Conservation (phyloP, 1,139 yeast species). For the Saccharomyces hybrid region DNA sequence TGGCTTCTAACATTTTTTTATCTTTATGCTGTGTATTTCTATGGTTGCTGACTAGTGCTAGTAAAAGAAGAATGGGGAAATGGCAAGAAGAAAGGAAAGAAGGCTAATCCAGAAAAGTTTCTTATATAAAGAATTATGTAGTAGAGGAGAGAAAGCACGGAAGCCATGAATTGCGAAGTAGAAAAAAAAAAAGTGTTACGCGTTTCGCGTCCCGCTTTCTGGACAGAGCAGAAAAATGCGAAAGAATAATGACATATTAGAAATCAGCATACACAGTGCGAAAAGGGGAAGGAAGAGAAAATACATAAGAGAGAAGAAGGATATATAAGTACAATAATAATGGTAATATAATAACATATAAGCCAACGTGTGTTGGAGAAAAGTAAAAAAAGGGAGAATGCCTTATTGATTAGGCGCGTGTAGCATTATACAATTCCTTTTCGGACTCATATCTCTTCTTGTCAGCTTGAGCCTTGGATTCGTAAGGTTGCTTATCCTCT, state of each 20-base stretch:
- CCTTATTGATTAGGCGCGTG: slow-evolving; percentile 22
- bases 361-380: not conserved
- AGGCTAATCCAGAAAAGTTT: slow-evolving; percentile 1
- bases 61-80: not conserved
- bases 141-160: not conserved
- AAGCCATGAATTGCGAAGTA: not conserved
- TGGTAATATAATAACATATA: not conserved
- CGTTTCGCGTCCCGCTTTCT: not conserved
- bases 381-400: not conserved
- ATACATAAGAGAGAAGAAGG: slow-evolving; percentile 1
- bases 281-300: not conserved
- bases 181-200: not conserved
- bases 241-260: not conserved
- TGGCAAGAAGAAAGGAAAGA: not conserved
- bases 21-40: not conserved
- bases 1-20: slow-evolving; percentile 83
- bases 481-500: slow-evolving; percentile 83
- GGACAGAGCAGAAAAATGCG: not conserved
- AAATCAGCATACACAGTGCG: not conserved
- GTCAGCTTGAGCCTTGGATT: slow-evolving; percentile 88
- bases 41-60: not conserved
- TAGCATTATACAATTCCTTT: slow-evolving; percentile 77
- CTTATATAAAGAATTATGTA: not conserved
- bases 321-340: slow-evolving; percentile 1
- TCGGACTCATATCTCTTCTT: slow-evolving; percentile 96